Evolutionary conservation across 1,284 basidiomycete species (phyloP).

Genomic region (Gomphus bonarii): DNA sequence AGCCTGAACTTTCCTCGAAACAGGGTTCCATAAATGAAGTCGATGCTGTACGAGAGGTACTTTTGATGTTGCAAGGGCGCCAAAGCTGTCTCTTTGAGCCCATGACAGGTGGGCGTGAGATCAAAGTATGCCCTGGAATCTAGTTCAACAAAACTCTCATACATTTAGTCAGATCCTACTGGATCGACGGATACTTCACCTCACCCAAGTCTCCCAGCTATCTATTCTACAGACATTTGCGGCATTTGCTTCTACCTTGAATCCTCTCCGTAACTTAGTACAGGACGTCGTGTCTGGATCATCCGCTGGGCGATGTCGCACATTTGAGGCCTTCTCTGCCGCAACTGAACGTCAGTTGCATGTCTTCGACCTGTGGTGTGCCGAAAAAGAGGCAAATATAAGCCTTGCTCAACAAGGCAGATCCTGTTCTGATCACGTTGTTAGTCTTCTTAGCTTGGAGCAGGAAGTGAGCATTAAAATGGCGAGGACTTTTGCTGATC

Average conservation of each 20-base stretch:
- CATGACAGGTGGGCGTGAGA: neutral
- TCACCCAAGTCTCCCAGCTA: slow-evolving; percentile 49
- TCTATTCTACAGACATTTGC: slow-evolving; percentile 55
- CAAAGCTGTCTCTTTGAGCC: slow-evolving; percentile 43
- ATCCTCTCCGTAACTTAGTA: slow-evolving; percentile 53
- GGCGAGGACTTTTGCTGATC: slow-evolving; percentile 41
- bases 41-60: slow-evolving; percentile 61
- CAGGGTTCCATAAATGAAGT: slow-evolving; percentile 63
- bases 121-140: neutral
- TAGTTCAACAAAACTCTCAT: neutral
- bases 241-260: slow-evolving; percentile 42
- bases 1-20: neutral
- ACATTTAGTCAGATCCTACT: neutral
- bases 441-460: slow-evolving; percentile 60
- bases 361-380: slow-evolving; percentile 59
- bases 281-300: slow-evolving; percentile 19
- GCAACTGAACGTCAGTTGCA: slow-evolving; percentile 53
- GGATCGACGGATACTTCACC: slow-evolving; percentile 38
- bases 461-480: slow-evolving; percentile 48
- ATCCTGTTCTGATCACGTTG: slow-evolving; percentile 30
- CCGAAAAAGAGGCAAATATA: slow-evolving; percentile 55
- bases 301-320: slow-evolving; percentile 34
- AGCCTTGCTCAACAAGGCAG: slow-evolving; percentile 40
- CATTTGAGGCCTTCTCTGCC: slow-evolving; percentile 73
- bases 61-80: slow-evolving; percentile 63